phyloP scores from a whole-genome alignment of 148 eudicot genomes.

The Vaccinium darrowii region DNA sequence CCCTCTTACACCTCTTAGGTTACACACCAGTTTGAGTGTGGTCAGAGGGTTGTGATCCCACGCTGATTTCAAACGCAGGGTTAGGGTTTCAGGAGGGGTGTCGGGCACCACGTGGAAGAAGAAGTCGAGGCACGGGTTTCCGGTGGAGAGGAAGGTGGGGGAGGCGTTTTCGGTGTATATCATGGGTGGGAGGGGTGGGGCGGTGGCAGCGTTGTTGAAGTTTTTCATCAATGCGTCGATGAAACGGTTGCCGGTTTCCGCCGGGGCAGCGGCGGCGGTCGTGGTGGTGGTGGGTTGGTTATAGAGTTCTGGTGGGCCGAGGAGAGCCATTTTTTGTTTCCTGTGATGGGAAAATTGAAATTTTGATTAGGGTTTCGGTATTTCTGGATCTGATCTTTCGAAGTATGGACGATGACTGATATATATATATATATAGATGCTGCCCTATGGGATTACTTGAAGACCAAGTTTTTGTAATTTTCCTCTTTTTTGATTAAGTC shows the following conservation, averaged over 20 bases:
- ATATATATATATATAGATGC: too few species aligned
- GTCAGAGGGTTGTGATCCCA: constrained; percentile 13
- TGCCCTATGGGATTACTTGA: too few species aligned
- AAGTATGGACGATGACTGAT: too few species aligned
- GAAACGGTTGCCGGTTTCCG: not conserved
- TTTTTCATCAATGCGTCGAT: not conserved
- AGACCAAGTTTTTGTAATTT: too few species aligned
- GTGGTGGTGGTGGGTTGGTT: not conserved
- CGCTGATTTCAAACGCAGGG: not conserved
- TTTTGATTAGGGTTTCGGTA: too few species aligned
- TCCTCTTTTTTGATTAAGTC: too few species aligned
- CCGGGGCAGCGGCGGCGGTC: not conserved
- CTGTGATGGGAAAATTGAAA: not conserved
- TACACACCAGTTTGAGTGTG: constrained; percentile 9
- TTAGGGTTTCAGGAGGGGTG: not conserved
- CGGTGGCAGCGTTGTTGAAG: not conserved
- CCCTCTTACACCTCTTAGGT: constrained; percentile 18
- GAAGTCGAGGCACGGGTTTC: constrained; percentile 17
- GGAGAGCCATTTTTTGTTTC: not conserved
- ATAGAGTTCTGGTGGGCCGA: constrained; percentile 21
- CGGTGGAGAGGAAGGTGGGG: constrained; percentile 14
- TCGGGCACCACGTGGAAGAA: constrained; percentile 11
- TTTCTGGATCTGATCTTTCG: too few species aligned
- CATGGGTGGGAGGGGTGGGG: not conserved
- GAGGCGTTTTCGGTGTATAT: constrained; percentile 5